Evolutionary conservation across 495 filamentous ascomycete genomes (phyloP), one percentile per base, ranked within the genome.

Genomic region (Penicillium herquei): DNA sequence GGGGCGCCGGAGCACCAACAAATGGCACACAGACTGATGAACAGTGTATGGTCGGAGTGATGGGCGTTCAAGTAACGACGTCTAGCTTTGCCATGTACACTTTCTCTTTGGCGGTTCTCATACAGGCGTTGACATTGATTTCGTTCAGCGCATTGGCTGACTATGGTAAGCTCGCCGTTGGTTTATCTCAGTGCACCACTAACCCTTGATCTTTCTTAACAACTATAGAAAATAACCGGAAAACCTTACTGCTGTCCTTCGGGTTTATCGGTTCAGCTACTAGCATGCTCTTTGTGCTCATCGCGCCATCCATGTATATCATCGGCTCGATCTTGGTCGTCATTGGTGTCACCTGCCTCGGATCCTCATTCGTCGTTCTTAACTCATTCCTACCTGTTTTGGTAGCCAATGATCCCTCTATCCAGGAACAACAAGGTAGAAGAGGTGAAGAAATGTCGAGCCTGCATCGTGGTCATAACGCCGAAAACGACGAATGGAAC

Each of bases 281-380:
- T 35, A 91, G 88, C 39, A 96, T 96, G 91, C 76, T 87, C 3
- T 96, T 95, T 66, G 78, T 96, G 33, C 82, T 89, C 42, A 79
- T 96, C 46, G 80, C 80, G 3, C 83, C 88, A 5, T 73, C 80
- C 3, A 73, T 87, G 5, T 95, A 90, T 61, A 59, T 94, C 7
- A 76, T 96, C 31, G 91, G 86, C 33, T 84, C 89, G 0, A 54
- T 96, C 4, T 74, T 94, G 58, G 90, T 91, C 10, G 87, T 94
- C 37, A 75, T 96, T 47, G 87, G 90, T 1, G 92, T 96, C 54
- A 89, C 86, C 2, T 92, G 86, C 56, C 67, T 81, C 4, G 78
- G 79, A 0, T 81, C 73, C 4, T 80, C 79, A 0, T 81, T 81
- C 51, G 76, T 81, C 7, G 67, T 81, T 0, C 68, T 81, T 7